Conservation (phyloP, 139 green algal species). For the Ettlia oleoabundans region DNA sequence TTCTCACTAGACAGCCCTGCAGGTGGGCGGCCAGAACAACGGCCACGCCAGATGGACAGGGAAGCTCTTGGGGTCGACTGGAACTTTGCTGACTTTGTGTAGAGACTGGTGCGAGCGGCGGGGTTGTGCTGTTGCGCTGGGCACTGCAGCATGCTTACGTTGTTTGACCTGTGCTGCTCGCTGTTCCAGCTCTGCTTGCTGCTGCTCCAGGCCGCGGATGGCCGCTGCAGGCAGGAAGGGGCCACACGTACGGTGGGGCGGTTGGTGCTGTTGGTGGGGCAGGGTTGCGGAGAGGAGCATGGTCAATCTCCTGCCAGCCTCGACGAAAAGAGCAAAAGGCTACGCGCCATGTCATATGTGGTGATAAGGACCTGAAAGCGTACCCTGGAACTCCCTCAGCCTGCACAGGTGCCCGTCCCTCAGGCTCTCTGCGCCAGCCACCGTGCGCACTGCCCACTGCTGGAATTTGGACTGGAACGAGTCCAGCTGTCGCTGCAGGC, state of each 20-base stretch:
- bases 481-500: slow-evolving; percentile 41
- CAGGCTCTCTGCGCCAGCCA: slow-evolving; percentile 20
- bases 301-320: too few species aligned
- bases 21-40: background rate
- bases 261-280: too few species aligned
- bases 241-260: background rate
- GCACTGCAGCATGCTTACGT: too few species aligned
- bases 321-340: too few species aligned
- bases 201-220: slow-evolving; percentile 33
- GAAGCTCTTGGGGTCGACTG: too few species aligned
- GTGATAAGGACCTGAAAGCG: background rate
- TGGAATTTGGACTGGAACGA: slow-evolving; percentile 29
- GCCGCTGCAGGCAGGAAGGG: slow-evolving; percentile 3
- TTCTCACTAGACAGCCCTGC: slow-evolving; percentile 33
- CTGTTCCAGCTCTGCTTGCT: slow-evolving; percentile 18
- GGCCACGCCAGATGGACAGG: background rate
- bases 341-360: too few species aligned
- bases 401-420: slow-evolving; percentile 20
- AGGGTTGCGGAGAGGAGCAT: too few species aligned
- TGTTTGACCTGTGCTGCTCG: slow-evolving; percentile 17
- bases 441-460: slow-evolving; percentile 27
- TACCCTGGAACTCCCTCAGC: slow-evolving; percentile 39
- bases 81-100: too few species aligned
- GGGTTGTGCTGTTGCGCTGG: too few species aligned
- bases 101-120: too few species aligned